phyloP scores from a whole-genome alignment of 176 grass and related monocot genomes.

The Thinopyrum elongatum region DNA sequence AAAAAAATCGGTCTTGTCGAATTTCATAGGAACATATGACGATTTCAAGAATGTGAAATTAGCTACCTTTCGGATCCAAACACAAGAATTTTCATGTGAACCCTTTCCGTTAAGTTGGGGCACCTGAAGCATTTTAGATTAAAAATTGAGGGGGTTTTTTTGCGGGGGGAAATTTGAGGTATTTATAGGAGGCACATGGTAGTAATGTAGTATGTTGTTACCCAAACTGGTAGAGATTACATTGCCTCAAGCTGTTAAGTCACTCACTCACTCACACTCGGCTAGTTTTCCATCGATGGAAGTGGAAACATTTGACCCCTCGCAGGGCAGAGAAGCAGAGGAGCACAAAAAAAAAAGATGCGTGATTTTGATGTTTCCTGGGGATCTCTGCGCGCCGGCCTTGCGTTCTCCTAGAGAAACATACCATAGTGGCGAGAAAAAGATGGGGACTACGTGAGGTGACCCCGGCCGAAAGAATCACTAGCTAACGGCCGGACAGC shows the following conservation, averaged over 20 bases:
- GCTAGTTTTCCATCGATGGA: conserved; percentile 38
- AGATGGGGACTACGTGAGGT: conserved; percentile 12
- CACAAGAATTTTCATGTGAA: too few relatives aligned
- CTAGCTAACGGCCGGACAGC: conserved; percentile 35
- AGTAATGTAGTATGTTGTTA: background rate
- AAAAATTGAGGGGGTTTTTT: background rate
- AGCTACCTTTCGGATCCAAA: too few relatives aligned
- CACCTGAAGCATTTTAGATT: too few relatives aligned
- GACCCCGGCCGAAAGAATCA: conserved; percentile 31
- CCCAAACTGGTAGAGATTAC: conserved; percentile 34
- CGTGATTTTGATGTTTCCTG: conserved; percentile 35
- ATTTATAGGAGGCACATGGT: background rate
- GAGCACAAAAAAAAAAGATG: conserved; percentile 32
- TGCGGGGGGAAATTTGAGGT: too few relatives aligned
- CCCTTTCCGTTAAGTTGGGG: too few relatives aligned
- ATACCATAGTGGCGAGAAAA: conserved; percentile 51
- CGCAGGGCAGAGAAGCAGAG: conserved; percentile 3
- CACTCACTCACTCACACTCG: conserved; percentile 7
- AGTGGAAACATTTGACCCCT: background rate
- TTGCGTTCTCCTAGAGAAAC: conserved; percentile 48
- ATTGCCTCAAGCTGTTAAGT: conserved; percentile 36
- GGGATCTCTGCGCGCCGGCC: conserved; percentile 42
- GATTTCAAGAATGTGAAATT: too few relatives aligned
- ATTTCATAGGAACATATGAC: too few relatives aligned
- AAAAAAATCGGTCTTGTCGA: too few relatives aligned